Conservation (phyloP, 805 yeast genomes). For the Saccharomycopsis microspora region DNA sequence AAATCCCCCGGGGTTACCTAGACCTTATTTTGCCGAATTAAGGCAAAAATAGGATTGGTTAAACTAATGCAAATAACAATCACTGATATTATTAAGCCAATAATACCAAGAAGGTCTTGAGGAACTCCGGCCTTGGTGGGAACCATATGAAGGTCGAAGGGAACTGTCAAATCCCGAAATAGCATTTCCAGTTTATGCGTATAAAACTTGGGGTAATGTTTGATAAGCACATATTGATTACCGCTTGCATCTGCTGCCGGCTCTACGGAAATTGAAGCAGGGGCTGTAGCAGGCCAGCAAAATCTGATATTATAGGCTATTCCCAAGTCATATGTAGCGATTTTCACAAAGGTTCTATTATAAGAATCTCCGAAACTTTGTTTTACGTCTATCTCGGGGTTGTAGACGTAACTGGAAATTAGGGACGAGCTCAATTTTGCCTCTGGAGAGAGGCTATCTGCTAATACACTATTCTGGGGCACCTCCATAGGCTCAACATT, state of each 20-base stretch:
- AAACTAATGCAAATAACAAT: constrained; percentile 5
- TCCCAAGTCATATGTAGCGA: constrained; percentile 1
- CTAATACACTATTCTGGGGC: too few relatives aligned
- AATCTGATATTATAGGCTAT: constrained; percentile 9
- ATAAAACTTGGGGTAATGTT: constrained; percentile 11
- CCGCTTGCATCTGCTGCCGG: constrained; percentile 3
- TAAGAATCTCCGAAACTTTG: too few relatives aligned
- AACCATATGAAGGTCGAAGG: constrained; percentile 10
- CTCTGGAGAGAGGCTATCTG: not conserved
- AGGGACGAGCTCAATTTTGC: not conserved
- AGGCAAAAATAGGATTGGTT: not conserved
- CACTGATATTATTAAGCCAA: constrained; percentile 3
- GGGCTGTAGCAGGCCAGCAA: constrained; percentile 16
- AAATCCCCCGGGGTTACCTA: too few relatives aligned
- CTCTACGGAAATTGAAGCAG: constrained; percentile 8
- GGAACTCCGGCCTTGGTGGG: constrained; percentile 6
- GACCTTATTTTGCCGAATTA: too few relatives aligned
- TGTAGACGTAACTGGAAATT: constrained; percentile 5
- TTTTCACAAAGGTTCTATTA: not conserved
- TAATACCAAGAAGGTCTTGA: constrained; percentile 5
- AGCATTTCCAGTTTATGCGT: not conserved
- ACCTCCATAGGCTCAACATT: too few relatives aligned
- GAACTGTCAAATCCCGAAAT: constrained; percentile 10
- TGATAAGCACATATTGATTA: constrained; percentile 3
- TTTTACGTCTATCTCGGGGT: constrained; percentile 1